Percentiles rank a stretch among this genome's conserved stretches.
phyloP scores from a whole-genome alignment of 2,329 filamentous ascomycete species.

The Colletotrichum sp. region DNA sequence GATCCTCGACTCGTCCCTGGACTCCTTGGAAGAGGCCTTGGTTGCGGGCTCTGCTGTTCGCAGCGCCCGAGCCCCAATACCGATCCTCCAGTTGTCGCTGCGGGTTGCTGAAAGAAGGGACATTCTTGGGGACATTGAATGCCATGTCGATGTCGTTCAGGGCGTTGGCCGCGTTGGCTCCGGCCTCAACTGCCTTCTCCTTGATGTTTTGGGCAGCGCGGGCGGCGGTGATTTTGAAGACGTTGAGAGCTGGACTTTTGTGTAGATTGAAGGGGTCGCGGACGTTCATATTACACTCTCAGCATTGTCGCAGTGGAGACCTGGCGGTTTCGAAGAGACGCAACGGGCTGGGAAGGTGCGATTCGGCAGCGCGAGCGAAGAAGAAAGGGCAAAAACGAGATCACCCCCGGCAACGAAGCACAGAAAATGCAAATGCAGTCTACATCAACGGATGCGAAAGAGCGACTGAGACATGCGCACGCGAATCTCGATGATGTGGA shows the following conservation, averaged over 20 bases:
- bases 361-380: not conserved
- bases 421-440: not conserved
- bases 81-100: conserved; percentile 70
- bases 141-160: conserved; percentile 66
- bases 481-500: conserved; percentile 19
- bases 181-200: conserved; percentile 54
- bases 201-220: conserved; percentile 48
- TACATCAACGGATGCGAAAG: conserved; percentile 21
- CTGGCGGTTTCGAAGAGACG: conserved; percentile 15
- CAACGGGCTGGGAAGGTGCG: conserved; percentile 7
- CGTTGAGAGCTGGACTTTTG: conserved; percentile 36
- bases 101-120: conserved; percentile 71
- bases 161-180: conserved; percentile 51
- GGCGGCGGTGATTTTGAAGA: conserved; percentile 53
- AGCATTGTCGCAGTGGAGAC: conserved; percentile 21
- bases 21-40: conserved; percentile 54
- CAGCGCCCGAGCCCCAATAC: conserved; percentile 64
- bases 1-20: conserved; percentile 65
- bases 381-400: not conserved
- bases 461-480: conserved; percentile 3
- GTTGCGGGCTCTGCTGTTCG: conserved; percentile 44
- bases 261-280: conserved; percentile 48
- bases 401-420: not conserved
- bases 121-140: conserved; percentile 71
- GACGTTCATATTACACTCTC: conserved; percentile 37